Base-by-base conservation (phyloP, 225 moss, liverwort and hornwort species). In the Physcomitrium patens region DNA sequence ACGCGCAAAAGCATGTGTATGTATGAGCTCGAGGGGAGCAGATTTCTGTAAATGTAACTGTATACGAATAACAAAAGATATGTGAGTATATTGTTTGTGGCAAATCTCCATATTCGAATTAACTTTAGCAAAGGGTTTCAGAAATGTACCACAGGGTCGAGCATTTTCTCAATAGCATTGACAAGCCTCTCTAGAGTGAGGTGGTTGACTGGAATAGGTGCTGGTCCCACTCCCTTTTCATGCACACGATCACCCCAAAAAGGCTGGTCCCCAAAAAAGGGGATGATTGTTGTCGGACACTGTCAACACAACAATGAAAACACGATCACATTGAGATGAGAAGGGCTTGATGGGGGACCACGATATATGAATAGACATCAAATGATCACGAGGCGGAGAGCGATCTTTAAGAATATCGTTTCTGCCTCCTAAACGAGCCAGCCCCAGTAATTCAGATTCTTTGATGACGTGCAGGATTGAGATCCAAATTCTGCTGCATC, bases 221-320 rank as follows among this genome's bases (percentile, higher is more conserved):
- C 69, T 54, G 93, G 97, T 44, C 94, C 97, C 37, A 99, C 91
- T 26, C 91, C 93, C 85, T 99, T 99, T 54, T 77, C 87, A 73
- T 93, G 90, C 76, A 99, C 92, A 55, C 91, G 94, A 22, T 99
- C 97, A 67, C 94, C 97, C 97, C 97, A 99, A 66, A 99, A 95
- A 12, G 94, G 94, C 65, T 99, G 97, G 77, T 99, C 94, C 41
- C 97, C 97, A 54, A 99, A 99, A 65, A 99, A 99, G 10, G 97
- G 97, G 56, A 99, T 89, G 37, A 99, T 91, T 62, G 97, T 91
- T 45, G 97, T 99, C 46, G 97, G 97, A 77, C 94, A 94, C 93
- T 96, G 89, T 69, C 69, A 14, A 58, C 19, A 71, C 37, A 69
- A 54, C 27, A 60, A 69, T 51, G 31, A 27, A 31, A 69, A 47